Evolutionary conservation across 306 rosid genomes (phyloP).

Genomic region (Styphnolobium japonicum): DNA sequence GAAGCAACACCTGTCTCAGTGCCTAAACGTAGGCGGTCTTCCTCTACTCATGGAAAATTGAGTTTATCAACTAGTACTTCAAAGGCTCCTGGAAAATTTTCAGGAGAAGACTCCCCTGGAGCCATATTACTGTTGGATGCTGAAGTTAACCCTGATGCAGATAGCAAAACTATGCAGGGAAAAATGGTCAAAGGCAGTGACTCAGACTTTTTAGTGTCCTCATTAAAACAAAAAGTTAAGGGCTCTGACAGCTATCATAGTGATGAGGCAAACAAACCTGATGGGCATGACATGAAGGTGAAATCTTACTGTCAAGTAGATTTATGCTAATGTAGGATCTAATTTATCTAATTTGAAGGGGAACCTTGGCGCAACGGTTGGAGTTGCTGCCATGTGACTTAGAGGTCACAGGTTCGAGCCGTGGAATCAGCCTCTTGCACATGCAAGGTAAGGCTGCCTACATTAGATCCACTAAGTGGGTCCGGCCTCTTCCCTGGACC

Average conservation of each 20-base stretch:
- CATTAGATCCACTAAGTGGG: too few relatives aligned
- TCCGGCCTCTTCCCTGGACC: too few relatives aligned
- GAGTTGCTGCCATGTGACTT: too few relatives aligned
- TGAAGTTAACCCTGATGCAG: slow-evolving; percentile 38
- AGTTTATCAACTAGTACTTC: slow-evolving; percentile 46
- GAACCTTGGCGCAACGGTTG: too few relatives aligned
- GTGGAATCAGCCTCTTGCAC: too few relatives aligned
- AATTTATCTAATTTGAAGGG: too few relatives aligned
- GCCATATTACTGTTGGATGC: slow-evolving; percentile 32
- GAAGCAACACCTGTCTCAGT: slow-evolving; percentile 48
- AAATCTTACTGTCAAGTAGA: slow-evolving; percentile 21
- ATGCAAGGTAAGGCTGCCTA: too few relatives aligned
- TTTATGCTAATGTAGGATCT: slow-evolving; percentile 18
- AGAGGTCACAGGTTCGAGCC: too few relatives aligned
- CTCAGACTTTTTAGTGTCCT: slow-evolving; percentile 54
- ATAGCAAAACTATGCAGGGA: slow-evolving; percentile 42
- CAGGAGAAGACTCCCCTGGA: slow-evolving; percentile 35
- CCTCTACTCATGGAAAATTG: slow-evolving; percentile 41
- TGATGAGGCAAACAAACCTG: slow-evolving; percentile 49
- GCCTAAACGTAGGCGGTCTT: slow-evolving; percentile 64
- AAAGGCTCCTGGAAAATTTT: slow-evolving; percentile 43
- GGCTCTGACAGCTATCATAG: slow-evolving; percentile 35
- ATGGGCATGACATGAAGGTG: slow-evolving; percentile 54
- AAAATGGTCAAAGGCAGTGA: slow-evolving; percentile 39
- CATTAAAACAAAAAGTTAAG: slow-evolving; percentile 53